phyloP scores from a whole-genome alignment of 495 filamentous ascomycete species.

The Penicilliopsis zonata region DNA sequence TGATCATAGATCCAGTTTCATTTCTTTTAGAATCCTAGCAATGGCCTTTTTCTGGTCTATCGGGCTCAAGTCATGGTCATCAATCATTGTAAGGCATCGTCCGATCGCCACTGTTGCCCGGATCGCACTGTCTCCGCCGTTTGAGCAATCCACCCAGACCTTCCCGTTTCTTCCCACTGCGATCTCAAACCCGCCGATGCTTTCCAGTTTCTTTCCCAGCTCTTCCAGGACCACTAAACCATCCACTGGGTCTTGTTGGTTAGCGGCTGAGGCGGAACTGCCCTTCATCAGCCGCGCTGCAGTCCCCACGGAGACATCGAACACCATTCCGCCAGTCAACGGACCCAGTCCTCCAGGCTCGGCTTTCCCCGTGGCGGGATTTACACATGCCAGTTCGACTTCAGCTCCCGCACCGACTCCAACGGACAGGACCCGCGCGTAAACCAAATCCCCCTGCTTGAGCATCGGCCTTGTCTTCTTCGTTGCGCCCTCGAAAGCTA shows the following conservation, averaged over 20 bases:
- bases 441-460: constrained; percentile 61
- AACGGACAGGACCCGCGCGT: constrained; percentile 62
- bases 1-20: constrained; percentile 26
- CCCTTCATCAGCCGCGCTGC: constrained; percentile 54
- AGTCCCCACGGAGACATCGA: constrained; percentile 67
- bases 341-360: constrained; percentile 83
- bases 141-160: constrained; percentile 70
- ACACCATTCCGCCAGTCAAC: constrained; percentile 77
- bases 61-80: constrained; percentile 50
- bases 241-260: constrained; percentile 46
- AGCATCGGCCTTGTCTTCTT: constrained; percentile 85
- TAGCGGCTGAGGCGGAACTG: constrained; percentile 42
- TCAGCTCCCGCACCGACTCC: constrained; percentile 69
- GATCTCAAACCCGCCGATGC: constrained; percentile 65
- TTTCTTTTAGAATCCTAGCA: constrained; percentile 46
- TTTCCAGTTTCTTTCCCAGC: constrained; percentile 61
- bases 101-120: constrained; percentile 65
- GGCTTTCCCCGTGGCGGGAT: constrained; percentile 72
- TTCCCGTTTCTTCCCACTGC: constrained; percentile 90
- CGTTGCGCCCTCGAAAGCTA: constrained; percentile 82
- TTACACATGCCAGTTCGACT: constrained; percentile 80
- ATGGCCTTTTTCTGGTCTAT: constrained; percentile 76
- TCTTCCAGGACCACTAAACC: constrained; percentile 68
- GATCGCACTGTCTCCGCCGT: constrained; percentile 43
- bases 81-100: constrained; percentile 65